Evolutionary conservation across 2,329 filamentous ascomycete species (phyloP).

Genomic region (Penicillium sp.): DNA sequence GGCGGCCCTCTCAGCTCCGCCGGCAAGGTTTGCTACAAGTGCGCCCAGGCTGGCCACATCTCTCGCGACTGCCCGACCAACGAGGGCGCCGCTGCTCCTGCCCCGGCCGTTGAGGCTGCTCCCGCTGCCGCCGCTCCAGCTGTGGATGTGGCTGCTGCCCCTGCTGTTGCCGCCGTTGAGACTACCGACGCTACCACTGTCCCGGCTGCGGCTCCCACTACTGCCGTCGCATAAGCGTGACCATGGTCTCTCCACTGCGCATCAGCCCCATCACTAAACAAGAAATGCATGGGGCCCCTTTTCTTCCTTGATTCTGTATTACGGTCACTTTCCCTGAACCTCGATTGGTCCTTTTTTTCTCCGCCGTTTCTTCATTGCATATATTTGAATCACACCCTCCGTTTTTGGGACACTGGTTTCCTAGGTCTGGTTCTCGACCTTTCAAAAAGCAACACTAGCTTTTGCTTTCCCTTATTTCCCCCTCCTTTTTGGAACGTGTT

Average conservation of each 20-base stretch:
- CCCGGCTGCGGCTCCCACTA: constrained; percentile 41
- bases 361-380: constrained; percentile 38
- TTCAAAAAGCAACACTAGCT: not conserved
- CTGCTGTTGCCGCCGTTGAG: constrained; percentile 35
- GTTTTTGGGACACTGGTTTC: constrained; percentile 16
- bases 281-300: constrained; percentile 8
- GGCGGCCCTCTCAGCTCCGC: constrained; percentile 92
- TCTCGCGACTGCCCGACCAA: constrained; percentile 90
- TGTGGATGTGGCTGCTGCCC: constrained; percentile 35
- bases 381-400: constrained; percentile 34
- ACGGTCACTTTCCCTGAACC: constrained; percentile 30
- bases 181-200: constrained; percentile 28
- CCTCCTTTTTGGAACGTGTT: constrained; percentile 23
- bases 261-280: constrained; percentile 2
- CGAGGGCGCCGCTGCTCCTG: constrained; percentile 40
- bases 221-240: constrained; percentile 45
- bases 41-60: constrained; percentile 92
- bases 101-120: constrained; percentile 26
- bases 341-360: constrained; percentile 25
- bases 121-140: constrained; percentile 21
- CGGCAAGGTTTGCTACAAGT: constrained; percentile 98
- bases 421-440: not conserved
- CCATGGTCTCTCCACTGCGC: constrained; percentile 12
- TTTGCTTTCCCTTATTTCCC: constrained; percentile 24
- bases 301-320: constrained; percentile 28